A percentile compares a stretch with the other conserved stretches of the same genome.
phyloP scores from a whole-genome alignment of 257 asterid species.

The Nicotiana noctiflora region DNA sequence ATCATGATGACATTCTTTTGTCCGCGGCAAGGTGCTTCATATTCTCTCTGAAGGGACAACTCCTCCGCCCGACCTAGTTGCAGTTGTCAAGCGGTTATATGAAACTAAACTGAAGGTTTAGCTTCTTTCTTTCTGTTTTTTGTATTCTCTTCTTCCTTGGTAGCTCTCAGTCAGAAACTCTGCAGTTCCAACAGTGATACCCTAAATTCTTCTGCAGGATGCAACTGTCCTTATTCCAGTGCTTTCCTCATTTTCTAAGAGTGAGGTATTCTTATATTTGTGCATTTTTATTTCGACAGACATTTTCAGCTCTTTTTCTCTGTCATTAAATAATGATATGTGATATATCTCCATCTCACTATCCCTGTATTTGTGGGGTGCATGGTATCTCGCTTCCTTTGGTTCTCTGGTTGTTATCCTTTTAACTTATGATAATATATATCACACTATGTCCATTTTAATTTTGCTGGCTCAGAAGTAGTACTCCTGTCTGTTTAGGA shows the following conservation, averaged over 20 bases:
- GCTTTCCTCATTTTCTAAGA: constrained; percentile 78
- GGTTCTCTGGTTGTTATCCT: not conserved
- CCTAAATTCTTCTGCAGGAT: constrained; percentile 56
- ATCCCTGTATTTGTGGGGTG: not conserved
- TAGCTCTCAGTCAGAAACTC: constrained; percentile 6
- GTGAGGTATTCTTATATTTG: constrained; percentile 53
- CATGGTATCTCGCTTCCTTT: not conserved
- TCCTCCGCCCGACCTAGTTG: constrained; percentile 72
- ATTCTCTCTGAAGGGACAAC: constrained; percentile 75
- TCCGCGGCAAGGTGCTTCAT: constrained; percentile 58
- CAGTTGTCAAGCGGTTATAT: constrained; percentile 67
- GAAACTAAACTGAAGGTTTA: constrained; percentile 82
- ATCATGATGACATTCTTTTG: constrained; percentile 19
- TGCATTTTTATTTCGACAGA: not conserved
- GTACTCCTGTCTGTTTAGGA: not conserved
- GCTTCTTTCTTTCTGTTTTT: not conserved
- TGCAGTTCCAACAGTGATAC: not conserved
- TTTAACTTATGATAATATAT: not conserved
- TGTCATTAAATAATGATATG: not conserved
- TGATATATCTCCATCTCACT: not conserved
- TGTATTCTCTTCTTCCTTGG: not conserved
- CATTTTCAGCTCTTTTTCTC: not conserved
- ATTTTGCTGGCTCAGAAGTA: not conserved
- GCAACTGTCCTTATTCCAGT: constrained; percentile 89
- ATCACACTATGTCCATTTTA: not conserved